A percentile compares a stretch with the other conserved stretches of the same genome.
phyloP scores from a whole-genome alignment of 805 yeast genomes.

The Candida pini region DNA sequence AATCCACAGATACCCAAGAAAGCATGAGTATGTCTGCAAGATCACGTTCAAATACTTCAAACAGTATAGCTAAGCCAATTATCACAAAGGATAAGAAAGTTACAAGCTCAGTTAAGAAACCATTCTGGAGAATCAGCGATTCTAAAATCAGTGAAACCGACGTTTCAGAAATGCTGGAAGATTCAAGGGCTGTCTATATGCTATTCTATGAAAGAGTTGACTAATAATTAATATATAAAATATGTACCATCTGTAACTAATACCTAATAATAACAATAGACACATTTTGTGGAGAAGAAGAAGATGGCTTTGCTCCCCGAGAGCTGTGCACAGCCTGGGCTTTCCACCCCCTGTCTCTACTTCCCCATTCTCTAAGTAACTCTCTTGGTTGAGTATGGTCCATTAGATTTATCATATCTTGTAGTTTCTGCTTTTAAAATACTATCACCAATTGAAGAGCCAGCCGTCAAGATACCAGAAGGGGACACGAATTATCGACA shows the following conservation, averaged over 20 bases:
- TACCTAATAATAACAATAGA: too few relatives aligned
- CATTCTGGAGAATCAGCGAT: slow-evolving; percentile 87
- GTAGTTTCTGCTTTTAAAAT: too few relatives aligned
- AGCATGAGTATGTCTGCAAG: background rate
- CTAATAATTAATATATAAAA: slow-evolving; percentile 4
- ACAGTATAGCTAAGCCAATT: background rate
- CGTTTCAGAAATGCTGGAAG: slow-evolving; percentile 52
- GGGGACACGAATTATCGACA: too few relatives aligned
- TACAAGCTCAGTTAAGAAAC: slow-evolving; percentile 48
- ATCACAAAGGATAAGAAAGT: slow-evolving; percentile 37
- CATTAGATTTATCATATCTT: too few relatives aligned
- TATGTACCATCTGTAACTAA: background rate
- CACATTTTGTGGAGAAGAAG: too few relatives aligned
- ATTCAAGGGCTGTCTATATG: slow-evolving; percentile 77
- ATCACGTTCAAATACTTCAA: background rate
- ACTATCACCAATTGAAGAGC: too few relatives aligned
- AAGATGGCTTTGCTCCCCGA: too few relatives aligned
- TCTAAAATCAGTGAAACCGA: slow-evolving; percentile 59
- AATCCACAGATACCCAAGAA: slow-evolving; percentile 1
- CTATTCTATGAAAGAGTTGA: slow-evolving; percentile 67
- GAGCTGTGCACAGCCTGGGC: too few relatives aligned
- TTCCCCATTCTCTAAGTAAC: too few relatives aligned
- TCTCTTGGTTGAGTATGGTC: too few relatives aligned
- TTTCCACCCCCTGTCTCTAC: too few relatives aligned
- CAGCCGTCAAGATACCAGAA: too few relatives aligned